phyloP scores from a whole-genome alignment of 164 flowering plant genomes.

The Nymphaea colorata region DNA sequence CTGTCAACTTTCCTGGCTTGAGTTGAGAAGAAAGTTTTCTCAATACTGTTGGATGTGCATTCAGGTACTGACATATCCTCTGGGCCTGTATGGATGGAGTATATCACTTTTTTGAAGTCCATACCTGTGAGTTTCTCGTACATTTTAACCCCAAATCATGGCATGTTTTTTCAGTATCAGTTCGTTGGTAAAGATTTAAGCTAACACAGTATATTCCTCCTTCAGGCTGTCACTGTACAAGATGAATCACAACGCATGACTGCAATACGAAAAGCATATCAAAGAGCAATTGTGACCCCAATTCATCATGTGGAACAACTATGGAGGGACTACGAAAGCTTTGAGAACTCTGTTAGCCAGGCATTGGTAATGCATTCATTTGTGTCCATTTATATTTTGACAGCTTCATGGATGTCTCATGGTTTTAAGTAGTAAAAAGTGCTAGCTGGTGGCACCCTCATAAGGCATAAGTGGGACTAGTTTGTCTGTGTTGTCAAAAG shows the following conservation, averaged over 20 bases:
- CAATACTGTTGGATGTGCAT: not conserved
- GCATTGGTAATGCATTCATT: conserved; percentile 45
- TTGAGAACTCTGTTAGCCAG: conserved; percentile 96
- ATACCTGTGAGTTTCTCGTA: conserved; percentile 45
- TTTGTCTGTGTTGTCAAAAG: no score
- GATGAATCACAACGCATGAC: conserved; percentile 90
- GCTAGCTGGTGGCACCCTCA: no score
- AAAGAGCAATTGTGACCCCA: conserved; percentile 85
- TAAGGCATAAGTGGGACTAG: no score
- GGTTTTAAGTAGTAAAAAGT: no score
- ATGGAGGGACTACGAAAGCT: conserved; percentile 95
- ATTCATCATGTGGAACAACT: conserved; percentile 92
- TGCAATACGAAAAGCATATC: conserved; percentile 74
- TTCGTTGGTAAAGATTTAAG: not conserved
- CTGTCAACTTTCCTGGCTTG: no score
- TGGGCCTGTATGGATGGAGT: conserved; percentile 97
- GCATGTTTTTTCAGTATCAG: not conserved
- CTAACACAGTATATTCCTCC: not conserved
- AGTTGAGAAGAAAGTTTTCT: not conserved
- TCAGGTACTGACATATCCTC: conserved; percentile 87
- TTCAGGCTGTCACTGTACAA: conserved; percentile 52
- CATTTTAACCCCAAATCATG: not conserved
- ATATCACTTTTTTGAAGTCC: conserved; percentile 73
- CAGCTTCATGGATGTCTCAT: not conserved
- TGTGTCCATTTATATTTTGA: not conserved